Conservation (phyloP, 2,329 filamentous ascomycete species). For the Sporothrix luriei region DNA sequence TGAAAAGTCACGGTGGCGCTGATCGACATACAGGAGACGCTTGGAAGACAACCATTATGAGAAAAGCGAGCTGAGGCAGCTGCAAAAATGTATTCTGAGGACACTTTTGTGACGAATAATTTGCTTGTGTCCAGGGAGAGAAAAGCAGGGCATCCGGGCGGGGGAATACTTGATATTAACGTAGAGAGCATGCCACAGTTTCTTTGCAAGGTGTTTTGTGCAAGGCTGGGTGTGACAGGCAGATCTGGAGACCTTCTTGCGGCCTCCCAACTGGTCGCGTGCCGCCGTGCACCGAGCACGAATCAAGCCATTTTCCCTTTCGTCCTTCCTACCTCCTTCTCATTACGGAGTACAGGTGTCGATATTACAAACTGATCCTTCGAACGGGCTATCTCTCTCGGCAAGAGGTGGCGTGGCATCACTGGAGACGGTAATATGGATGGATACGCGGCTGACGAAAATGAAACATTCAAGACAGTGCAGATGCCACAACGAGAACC, state of each 20-base stretch:
- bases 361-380: slow-evolving; percentile 13
- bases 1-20: not conserved
- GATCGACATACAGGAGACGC: not conserved
- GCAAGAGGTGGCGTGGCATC: not conserved
- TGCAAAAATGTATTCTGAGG: not conserved
- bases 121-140: not conserved
- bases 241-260: not conserved
- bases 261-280: slow-evolving; percentile 1
- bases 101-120: not conserved
- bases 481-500: not conserved
- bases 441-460: not conserved
- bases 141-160: not conserved
- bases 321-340: not conserved
- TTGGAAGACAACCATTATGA: not conserved
- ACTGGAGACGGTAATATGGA: not conserved
- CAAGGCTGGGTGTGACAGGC: slow-evolving; percentile 1
- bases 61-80: not conserved
- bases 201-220: not conserved
- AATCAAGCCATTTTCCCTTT: not conserved
- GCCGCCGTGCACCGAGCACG: slow-evolving; percentile 5
- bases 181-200: not conserved
- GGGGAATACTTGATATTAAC: not conserved
- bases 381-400: not conserved
- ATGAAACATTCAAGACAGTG: not conserved
- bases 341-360: not conserved